phyloP scores from a whole-genome alignment of 192 early-diverging fungal species.

The Tieghemiomyces parasiticus region DNA sequence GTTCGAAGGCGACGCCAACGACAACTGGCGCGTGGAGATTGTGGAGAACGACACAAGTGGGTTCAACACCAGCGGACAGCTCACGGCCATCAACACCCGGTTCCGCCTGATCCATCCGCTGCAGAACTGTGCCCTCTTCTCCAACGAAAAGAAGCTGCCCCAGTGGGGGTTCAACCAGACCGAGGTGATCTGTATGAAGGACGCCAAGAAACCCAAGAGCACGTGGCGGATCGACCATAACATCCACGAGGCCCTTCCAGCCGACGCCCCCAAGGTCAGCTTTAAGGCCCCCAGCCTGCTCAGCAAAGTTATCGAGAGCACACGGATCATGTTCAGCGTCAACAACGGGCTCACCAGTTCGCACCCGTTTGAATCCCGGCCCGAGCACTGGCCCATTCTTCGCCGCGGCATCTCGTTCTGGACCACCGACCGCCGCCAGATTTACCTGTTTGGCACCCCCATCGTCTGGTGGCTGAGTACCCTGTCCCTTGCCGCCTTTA shows the following conservation, averaged over 20 bases:
- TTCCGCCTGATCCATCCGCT: constrained; percentile 62
- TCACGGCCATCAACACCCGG: constrained; percentile 46
- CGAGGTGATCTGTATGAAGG: constrained; percentile 89
- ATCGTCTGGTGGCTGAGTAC: constrained; percentile 64
- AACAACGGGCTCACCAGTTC: constrained; percentile 75
- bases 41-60: constrained; percentile 33
- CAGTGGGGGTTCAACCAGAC: constrained; percentile 87
- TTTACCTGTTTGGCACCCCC: constrained; percentile 91
- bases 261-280: constrained; percentile 34
- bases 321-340: constrained; percentile 73
- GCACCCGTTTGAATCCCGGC: constrained; percentile 89
- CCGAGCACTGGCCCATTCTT: constrained; percentile 74
- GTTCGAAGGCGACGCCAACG: constrained; percentile 78
- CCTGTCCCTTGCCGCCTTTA: constrained; percentile 41
- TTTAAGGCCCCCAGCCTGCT: constrained; percentile 57
- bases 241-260: constrained; percentile 37
- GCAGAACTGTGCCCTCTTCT: constrained; percentile 68
- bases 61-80: constrained; percentile 27
- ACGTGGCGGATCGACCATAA: constrained; percentile 70
- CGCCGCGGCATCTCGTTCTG: constrained; percentile 80
- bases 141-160: constrained; percentile 65
- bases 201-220: constrained; percentile 44
- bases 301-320: constrained; percentile 78
- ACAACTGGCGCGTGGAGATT: constrained; percentile 80
- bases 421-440: constrained; percentile 46